Conservation (phyloP, 1,284 basidiomycete species). For the Malassezia obtusa region DNA sequence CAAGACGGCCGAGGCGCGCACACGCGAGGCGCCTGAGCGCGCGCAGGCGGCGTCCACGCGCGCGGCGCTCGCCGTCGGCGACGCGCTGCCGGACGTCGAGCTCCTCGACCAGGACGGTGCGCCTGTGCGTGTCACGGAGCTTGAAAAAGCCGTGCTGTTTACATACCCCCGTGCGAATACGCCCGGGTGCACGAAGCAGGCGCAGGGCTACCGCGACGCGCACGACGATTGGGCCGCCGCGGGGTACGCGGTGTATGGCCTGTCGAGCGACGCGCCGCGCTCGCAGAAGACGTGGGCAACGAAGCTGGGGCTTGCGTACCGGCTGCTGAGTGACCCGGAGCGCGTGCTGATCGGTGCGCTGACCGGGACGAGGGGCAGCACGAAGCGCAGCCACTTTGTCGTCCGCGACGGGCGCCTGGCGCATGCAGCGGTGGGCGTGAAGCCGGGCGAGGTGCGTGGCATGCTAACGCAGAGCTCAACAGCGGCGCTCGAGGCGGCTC, state of each 20-base stretch:
- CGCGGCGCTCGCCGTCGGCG: slow-evolving; percentile 55
- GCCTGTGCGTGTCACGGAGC: slow-evolving; percentile 6
- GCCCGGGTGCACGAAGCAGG: slow-evolving; percentile 36
- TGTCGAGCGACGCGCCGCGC: slow-evolving; percentile 69
- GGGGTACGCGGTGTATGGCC: slow-evolving; percentile 69
- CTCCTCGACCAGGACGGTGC: slow-evolving; percentile 53
- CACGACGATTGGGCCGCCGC: slow-evolving; percentile 63
- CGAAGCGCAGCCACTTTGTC: slow-evolving; percentile 50
- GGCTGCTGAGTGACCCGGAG: slow-evolving; percentile 76
- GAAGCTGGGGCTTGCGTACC: slow-evolving; percentile 69
- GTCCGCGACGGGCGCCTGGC: slow-evolving; percentile 28
- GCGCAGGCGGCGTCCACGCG: background rate
- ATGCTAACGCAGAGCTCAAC: slow-evolving; percentile 10
- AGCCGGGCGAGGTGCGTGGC: slow-evolving; percentile 24
- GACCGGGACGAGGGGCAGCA: slow-evolving; percentile 64
- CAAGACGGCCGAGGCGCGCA: background rate
- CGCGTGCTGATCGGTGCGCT: slow-evolving; percentile 66
- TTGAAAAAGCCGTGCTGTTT: slow-evolving; percentile 23
- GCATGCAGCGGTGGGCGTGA: slow-evolving; percentile 24
- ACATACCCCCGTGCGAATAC: slow-evolving; percentile 34
- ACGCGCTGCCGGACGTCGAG: slow-evolving; percentile 62
- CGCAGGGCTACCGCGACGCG: slow-evolving; percentile 58
- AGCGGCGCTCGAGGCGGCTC: background rate
- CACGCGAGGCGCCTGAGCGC: background rate
- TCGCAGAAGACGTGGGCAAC: slow-evolving; percentile 54